Evolutionary conservation across 345 rosid genomes (phyloP).

Genomic region (Rubroshorea leprosula): DNA sequence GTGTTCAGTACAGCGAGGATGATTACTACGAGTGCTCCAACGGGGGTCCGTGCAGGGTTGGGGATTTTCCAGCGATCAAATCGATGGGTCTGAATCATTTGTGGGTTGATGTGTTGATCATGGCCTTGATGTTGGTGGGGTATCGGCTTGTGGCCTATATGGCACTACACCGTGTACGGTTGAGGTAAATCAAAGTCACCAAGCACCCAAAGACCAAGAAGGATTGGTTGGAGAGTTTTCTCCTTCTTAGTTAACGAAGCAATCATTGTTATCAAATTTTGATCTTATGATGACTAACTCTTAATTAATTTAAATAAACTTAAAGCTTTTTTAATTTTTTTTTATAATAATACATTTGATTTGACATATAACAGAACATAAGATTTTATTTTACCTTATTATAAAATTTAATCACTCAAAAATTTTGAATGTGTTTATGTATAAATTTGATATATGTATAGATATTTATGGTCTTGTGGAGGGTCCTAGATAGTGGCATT

Average conservation of each 20-base stretch:
- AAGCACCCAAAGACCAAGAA: no score
- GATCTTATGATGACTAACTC: no score
- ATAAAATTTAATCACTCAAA: no score
- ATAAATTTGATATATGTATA: no score
- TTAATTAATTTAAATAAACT: no score
- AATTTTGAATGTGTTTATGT: no score
- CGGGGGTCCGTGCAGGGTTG: slow-evolving; percentile 71
- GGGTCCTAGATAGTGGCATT: no score
- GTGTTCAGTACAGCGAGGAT: slow-evolving; percentile 73
- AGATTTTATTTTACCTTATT: no score
- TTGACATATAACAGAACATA: no score
- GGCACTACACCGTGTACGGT: slow-evolving; percentile 69
- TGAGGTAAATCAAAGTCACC: slow-evolving; percentile 32
- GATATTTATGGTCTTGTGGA: no score
- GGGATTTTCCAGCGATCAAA: slow-evolving; percentile 73
- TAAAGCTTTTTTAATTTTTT: no score
- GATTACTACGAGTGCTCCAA: slow-evolving; percentile 76
- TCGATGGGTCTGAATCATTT: slow-evolving; percentile 73
- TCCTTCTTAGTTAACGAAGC: slow-evolving; percentile 31
- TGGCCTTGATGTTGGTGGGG: slow-evolving; percentile 93
- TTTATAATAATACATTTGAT: no score
- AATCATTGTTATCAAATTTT: slow-evolving; percentile 32
- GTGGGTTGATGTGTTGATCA: slow-evolving; percentile 79
- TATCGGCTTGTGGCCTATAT: slow-evolving; percentile 80
- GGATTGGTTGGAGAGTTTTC: slow-evolving; percentile 25